Conservation (phyloP, 2,329 filamentous ascomycete species). For the Ophiostoma ips region DNA sequence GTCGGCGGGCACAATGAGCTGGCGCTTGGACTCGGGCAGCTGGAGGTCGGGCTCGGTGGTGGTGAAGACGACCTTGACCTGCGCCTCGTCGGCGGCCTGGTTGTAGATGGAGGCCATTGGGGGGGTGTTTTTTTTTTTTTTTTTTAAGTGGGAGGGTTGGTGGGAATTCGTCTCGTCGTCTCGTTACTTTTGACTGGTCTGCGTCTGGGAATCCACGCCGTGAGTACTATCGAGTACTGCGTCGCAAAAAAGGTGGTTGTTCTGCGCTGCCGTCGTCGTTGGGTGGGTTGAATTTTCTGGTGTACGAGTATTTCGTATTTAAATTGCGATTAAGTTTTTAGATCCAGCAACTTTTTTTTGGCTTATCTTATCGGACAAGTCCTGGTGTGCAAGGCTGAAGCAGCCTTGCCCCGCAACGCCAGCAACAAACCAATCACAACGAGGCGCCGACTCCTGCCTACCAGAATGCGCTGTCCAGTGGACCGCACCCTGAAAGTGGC, state of each 20-base stretch:
- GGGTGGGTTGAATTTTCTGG: constrained; percentile 3
- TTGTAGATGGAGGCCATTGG: constrained; percentile 14
- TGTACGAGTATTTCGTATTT: background rate
- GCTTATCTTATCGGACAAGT: constrained; percentile 11
- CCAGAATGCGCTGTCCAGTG: background rate
- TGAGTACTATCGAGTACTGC: background rate
- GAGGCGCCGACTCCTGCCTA: background rate
- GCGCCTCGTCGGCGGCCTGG: constrained; percentile 24
- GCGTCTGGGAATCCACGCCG: background rate
- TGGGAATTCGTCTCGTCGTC: background rate
- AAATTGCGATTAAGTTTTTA: background rate
- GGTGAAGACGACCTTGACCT: constrained; percentile 55
- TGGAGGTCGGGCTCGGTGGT: constrained; percentile 47
- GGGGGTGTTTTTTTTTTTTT: too few species aligned
- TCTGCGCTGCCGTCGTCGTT: background rate
- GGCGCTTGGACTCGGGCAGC: constrained; percentile 46
- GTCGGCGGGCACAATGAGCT: constrained; percentile 50
- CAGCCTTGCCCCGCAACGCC: constrained; percentile 12
- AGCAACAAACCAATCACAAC: background rate
- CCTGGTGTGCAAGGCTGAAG: constrained; percentile 3
- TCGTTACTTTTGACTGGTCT: too few species aligned
- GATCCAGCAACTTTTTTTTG: constrained; percentile 9
- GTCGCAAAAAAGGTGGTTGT: background rate
- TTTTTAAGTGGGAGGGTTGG: background rate
- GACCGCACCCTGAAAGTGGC: background rate